Conservation (phyloP, 345 rosid genomes). For the Erodium maritimum region DNA sequence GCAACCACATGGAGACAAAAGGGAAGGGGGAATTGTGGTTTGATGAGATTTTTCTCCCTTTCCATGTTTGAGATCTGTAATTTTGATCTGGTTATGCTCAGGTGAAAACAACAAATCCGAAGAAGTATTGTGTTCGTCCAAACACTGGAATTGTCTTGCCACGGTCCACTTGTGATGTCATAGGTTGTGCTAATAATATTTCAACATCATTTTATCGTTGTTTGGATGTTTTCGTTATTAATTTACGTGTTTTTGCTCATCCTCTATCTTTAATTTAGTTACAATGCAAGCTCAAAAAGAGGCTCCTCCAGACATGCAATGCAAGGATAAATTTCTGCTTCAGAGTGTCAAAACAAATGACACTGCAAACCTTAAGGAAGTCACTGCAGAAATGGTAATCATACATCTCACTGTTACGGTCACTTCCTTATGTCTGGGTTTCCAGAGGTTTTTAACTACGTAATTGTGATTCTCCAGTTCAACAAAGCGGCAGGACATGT, state of each 20-base stretch:
- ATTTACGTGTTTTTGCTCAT: too few relatives aligned
- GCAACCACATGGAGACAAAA: too few relatives aligned
- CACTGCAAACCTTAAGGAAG: slow-evolving; percentile 48
- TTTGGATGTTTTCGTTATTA: too few relatives aligned
- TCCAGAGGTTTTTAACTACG: too few relatives aligned
- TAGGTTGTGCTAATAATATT: slow-evolving; percentile 36
- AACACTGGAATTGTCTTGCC: slow-evolving; percentile 76
- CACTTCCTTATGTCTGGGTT: too few relatives aligned
- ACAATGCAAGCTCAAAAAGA: slow-evolving; percentile 96
- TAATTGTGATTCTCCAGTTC: slow-evolving; percentile 31
- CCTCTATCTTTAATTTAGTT: slow-evolving; percentile 30
- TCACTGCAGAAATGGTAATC: slow-evolving; percentile 61
- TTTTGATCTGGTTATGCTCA: slow-evolving; percentile 12
- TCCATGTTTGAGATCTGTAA: too few relatives aligned
- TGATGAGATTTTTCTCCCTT: too few relatives aligned
- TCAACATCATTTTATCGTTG: too few relatives aligned
- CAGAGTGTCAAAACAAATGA: slow-evolving; percentile 51
- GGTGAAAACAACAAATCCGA: slow-evolving; percentile 90
- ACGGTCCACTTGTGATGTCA: slow-evolving; percentile 57
- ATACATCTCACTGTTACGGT: not conserved
- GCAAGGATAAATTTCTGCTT: slow-evolving; percentile 73
- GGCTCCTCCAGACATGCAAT: slow-evolving; percentile 49
- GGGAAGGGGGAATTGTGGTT: too few relatives aligned
- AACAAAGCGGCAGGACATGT: slow-evolving; percentile 46
- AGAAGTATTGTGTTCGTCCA: slow-evolving; percentile 78